Conservation (phyloP, 1,284 basidiomycete species). For the Pascua sp. region DNA sequence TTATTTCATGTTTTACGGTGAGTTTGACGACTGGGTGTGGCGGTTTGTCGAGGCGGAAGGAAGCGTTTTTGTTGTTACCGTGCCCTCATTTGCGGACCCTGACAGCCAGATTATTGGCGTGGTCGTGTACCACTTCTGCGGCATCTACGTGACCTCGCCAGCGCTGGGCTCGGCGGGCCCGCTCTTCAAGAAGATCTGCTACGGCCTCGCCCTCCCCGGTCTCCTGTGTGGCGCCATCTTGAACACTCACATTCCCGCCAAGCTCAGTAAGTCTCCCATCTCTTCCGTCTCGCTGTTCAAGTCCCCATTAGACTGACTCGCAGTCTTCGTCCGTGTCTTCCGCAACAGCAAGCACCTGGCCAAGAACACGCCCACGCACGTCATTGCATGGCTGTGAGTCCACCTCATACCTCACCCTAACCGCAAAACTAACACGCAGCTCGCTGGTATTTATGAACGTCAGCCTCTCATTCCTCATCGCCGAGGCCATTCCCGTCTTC, state of each 20-base stretch:
- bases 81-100: constrained; percentile 9
- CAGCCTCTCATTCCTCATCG: constrained; percentile 15
- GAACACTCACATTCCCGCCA: constrained; percentile 52
- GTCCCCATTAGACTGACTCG: too few species aligned
- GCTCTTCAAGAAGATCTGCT: constrained; percentile 40
- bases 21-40: constrained; percentile 13
- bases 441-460: constrained; percentile 27
- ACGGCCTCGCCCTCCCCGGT: constrained; percentile 41
- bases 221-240: constrained; percentile 34
- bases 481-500: constrained; percentile 25
- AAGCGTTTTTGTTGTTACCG: background rate
- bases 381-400: background rate
- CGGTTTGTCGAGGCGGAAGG: background rate
- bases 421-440: too few species aligned
- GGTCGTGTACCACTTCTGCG: constrained; percentile 16
- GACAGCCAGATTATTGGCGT: background rate
- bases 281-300: too few species aligned
- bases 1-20: constrained; percentile 19
- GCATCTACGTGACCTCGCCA: constrained; percentile 20
- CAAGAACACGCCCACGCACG: constrained; percentile 56
- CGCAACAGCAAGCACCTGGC: constrained; percentile 60
- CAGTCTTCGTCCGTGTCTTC: constrained; percentile 60
- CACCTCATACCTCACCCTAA: too few species aligned
- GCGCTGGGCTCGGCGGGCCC: constrained; percentile 46
- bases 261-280: constrained; percentile 42